Conservation (phyloP, 2,329 filamentous ascomycete genomes). For the Sclerotinia subarctica region DNA sequence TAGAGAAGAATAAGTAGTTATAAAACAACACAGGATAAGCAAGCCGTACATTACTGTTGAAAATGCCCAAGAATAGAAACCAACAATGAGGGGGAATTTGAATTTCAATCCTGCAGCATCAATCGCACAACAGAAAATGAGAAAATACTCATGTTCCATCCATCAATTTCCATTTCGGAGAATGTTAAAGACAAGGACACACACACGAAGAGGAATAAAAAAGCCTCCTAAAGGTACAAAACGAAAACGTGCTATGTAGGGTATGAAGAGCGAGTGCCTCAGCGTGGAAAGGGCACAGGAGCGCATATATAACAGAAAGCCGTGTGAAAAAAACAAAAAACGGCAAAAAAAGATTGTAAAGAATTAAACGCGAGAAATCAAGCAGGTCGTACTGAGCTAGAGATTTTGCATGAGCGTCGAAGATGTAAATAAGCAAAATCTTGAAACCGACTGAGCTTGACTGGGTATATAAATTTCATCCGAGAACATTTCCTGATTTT, state of each 20-base stretch:
- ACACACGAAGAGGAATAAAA: not conserved
- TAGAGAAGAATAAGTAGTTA: not conserved
- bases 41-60: slow-evolving; percentile 3
- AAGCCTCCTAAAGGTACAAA: not conserved
- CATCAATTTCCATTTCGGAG: not conserved
- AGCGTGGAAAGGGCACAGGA: not conserved
- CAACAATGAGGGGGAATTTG: not conserved
- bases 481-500: not conserved
- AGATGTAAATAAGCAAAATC: slow-evolving; percentile 6
- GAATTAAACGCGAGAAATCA: slow-evolving; percentile 4
- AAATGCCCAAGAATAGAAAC: not conserved
- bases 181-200: not conserved
- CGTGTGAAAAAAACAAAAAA: not conserved
- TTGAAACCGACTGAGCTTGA: not conserved
- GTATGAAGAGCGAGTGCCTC: not conserved
- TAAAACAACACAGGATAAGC: not conserved
- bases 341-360: not conserved
- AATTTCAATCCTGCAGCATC: not conserved
- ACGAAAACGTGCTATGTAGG: slow-evolving; percentile 16
- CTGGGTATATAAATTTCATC: slow-evolving; percentile 19
- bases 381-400: not conserved
- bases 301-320: not conserved
- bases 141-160: not conserved
- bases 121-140: not conserved
- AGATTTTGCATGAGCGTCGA: slow-evolving; percentile 18